These are phyloP conservation scores for Martiniozyma asiatica DNA, from an alignment of 1,139 yeast species.

Conservation along the genomic window DNA sequence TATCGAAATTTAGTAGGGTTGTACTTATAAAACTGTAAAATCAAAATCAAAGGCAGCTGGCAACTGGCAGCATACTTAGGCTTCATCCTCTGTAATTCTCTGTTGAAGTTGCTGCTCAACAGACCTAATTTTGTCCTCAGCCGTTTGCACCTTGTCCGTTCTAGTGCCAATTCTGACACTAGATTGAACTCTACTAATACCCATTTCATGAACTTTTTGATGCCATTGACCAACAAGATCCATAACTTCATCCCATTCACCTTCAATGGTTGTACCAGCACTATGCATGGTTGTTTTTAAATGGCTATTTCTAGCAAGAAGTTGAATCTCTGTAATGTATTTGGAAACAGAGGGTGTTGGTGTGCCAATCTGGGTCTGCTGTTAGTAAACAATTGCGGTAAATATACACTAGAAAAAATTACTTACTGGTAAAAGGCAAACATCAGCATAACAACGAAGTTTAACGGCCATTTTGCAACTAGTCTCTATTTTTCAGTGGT, in stretches of 20 bases:
- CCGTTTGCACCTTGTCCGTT: constrained; percentile 54
- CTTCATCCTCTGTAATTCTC: no score
- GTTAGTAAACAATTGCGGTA: not conserved
- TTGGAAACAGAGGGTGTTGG: constrained; percentile 66
- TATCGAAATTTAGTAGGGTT: not conserved
- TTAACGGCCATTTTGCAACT: constrained; percentile 29
- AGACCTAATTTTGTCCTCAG: constrained; percentile 51
- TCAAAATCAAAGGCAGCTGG: no score
- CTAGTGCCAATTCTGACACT: constrained; percentile 78
- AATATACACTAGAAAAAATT: not conserved
- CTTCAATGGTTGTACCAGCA: constrained; percentile 86
- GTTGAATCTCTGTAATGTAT: constrained; percentile 60
- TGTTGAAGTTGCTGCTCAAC: no score
- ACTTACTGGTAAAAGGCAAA: constrained; percentile 66
- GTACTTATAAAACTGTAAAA: no score
- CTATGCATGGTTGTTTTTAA: constrained; percentile 65
- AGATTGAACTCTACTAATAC: constrained; percentile 68
- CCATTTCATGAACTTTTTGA: constrained; percentile 52
- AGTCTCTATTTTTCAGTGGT: no score
- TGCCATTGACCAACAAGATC: constrained; percentile 70
- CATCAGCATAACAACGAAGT: constrained; percentile 65
- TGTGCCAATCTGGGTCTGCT: constrained; percentile 51
- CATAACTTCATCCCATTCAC: constrained; percentile 87
- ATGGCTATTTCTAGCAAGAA: constrained; percentile 45
- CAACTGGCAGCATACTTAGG: constrained; percentile 27